phyloP scores from a whole-genome alignment of 768 basidiomycete genomes.

The Rubroboletus satanas region DNA sequence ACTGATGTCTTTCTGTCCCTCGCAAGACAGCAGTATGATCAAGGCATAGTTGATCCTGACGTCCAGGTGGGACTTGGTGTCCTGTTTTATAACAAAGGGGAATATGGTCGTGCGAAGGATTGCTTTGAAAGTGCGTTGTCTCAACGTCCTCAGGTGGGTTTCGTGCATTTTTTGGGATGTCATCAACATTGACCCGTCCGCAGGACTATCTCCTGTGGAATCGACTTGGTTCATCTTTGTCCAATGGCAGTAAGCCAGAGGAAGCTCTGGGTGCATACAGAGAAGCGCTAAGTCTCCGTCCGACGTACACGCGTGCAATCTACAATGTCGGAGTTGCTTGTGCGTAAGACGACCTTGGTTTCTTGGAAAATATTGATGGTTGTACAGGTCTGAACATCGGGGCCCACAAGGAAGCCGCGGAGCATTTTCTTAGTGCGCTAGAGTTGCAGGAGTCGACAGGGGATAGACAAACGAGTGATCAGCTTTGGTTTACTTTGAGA shows the following conservation, averaged over 20 bases:
- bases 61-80: slow-evolving; percentile 93
- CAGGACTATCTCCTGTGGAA: slow-evolving; percentile 97
- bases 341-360: slow-evolving; percentile 39
- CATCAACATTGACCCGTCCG: not conserved
- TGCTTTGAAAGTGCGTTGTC: slow-evolving; percentile 90
- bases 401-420: slow-evolving; percentile 91
- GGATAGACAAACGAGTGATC: slow-evolving; percentile 69
- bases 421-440: slow-evolving; percentile 88
- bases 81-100: slow-evolving; percentile 81
- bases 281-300: slow-evolving; percentile 83
- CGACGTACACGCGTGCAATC: slow-evolving; percentile 94
- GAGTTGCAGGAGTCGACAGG: slow-evolving; percentile 67
- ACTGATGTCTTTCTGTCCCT: slow-evolving; percentile 80
- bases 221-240: slow-evolving; percentile 87
- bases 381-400: slow-evolving; percentile 87
- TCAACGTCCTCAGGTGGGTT: slow-evolving; percentile 63
- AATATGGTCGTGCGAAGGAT: slow-evolving; percentile 88
- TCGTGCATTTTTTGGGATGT: not conserved
- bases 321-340: slow-evolving; percentile 99
- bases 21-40: slow-evolving; percentile 76
- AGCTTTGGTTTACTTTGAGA: slow-evolving; percentile 87
- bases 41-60: slow-evolving; percentile 76
- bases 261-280: slow-evolving; percentile 88
- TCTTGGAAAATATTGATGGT: slow-evolving; percentile 3
- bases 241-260: slow-evolving; percentile 92